phyloP scores from a whole-genome alignment of 2,329 filamentous ascomycete genomes.

The Penicillium sp. region DNA sequence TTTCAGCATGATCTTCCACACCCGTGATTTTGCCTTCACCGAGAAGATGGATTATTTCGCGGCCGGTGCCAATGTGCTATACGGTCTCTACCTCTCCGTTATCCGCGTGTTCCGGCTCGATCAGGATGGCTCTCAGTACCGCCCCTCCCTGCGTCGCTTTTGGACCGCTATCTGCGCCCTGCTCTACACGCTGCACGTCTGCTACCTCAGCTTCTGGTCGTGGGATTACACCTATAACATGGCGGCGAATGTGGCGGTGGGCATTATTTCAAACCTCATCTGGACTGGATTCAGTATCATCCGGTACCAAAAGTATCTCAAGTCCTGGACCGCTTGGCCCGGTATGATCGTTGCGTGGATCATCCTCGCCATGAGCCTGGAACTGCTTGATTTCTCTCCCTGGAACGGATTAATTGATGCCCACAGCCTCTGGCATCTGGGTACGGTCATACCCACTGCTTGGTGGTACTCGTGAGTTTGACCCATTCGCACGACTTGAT shows the following conservation, averaged over 20 bases:
- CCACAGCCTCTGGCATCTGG: conserved; percentile 93
- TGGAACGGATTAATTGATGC: conserved; percentile 82
- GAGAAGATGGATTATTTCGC: conserved; percentile 97
- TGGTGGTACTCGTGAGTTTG: conserved; percentile 90
- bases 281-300: conserved; percentile 83
- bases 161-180: conserved; percentile 75
- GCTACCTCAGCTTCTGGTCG: conserved; percentile 78
- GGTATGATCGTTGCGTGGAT: conserved; percentile 91
- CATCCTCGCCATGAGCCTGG: conserved; percentile 89
- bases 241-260: conserved; percentile 85
- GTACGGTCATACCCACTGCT: conserved; percentile 83
- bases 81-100: conserved; percentile 83
- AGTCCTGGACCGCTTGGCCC: conserved; percentile 84
- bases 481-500: not conserved
- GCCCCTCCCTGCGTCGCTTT: conserved; percentile 61
- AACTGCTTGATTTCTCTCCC: conserved; percentile 91
- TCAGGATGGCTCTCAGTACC: conserved; percentile 49
- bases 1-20: conserved; percentile 90
- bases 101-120: conserved; percentile 85
- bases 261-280: conserved; percentile 75
- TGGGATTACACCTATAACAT: conserved; percentile 99
- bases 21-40: conserved; percentile 78
- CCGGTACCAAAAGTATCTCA: conserved; percentile 70
- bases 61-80: conserved; percentile 85
- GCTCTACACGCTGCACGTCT: conserved; percentile 75